Conservation (phyloP, 768 basidiomycete genomes). For the Phlebiopsis gigantea region DNA sequence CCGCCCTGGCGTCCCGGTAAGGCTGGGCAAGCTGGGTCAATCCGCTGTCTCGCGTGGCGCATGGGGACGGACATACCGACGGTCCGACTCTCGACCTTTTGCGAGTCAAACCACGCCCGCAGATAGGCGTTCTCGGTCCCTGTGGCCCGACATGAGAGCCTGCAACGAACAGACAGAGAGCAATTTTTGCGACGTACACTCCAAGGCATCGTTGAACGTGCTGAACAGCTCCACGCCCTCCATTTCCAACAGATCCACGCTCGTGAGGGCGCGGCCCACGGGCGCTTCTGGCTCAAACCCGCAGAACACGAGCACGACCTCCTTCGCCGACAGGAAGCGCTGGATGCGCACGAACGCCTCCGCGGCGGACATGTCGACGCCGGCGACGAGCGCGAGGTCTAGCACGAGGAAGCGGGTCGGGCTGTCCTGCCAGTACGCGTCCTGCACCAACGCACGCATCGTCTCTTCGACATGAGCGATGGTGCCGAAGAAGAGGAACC, state of each 20-base stretch:
- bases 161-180: neutral
- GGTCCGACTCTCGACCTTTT: slow-evolving; percentile 46
- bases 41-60: no score
- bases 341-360: slow-evolving; percentile 94
- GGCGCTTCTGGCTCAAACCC: slow-evolving; percentile 62
- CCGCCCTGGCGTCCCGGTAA: slow-evolving; percentile 55
- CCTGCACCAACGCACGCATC: slow-evolving; percentile 70
- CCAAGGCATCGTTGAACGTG: slow-evolving; percentile 85
- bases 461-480: slow-evolving; percentile 87
- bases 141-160: slow-evolving; percentile 27
- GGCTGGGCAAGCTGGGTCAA: slow-evolving; percentile 32
- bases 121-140: slow-evolving; percentile 96
- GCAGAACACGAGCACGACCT: slow-evolving; percentile 86
- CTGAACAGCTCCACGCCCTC: slow-evolving; percentile 77
- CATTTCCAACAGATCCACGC: slow-evolving; percentile 68
- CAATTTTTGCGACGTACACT: slow-evolving; percentile 77
- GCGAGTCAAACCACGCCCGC: slow-evolving; percentile 68
- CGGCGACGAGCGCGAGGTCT: slow-evolving; percentile 79
- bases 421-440: slow-evolving; percentile 60
- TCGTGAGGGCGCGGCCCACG: slow-evolving; percentile 67
- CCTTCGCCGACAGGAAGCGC: slow-evolving; percentile 65
- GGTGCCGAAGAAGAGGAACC: slow-evolving; percentile 89
- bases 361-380: slow-evolving; percentile 92
- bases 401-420: slow-evolving; percentile 89
- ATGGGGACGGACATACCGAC: slow-evolving; percentile 50